Base-by-base conservation (phyloP, 495 filamentous ascomycete species). In the Penicillium coffeae region DNA sequence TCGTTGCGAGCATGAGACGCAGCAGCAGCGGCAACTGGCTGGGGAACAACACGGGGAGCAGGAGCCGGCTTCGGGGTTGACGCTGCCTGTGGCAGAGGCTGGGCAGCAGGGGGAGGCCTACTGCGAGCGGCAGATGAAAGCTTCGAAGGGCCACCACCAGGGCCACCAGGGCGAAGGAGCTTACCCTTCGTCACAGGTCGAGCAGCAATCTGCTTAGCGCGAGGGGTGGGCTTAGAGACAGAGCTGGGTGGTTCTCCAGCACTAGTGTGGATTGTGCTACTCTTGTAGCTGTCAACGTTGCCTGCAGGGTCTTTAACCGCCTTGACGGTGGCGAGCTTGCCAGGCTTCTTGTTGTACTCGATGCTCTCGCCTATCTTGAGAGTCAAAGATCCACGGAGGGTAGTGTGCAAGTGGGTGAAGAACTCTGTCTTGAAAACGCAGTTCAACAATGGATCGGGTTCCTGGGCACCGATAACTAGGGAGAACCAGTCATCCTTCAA, bases 271-370 rank as follows among this genome's bases (percentile, higher is more conserved):
- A 99, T 84, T 8, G 85, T 84, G 47, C 87, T 84, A 54, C 88
- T 94, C 78, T 99, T 99, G 75, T 99, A 99, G 55, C 82, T 75
- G 61, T 97, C 94, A 34, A 84, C 80, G 41, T 80, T 65, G 20
- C 74, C 68, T n/a, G 82, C 74, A 4, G 88, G 81, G 60, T 99
- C 94, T 67, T 95, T 96, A 50, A 95, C 59, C 2, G 84, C 87
- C 75, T 97, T 97, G 54, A 99, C 84, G 2, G 78, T 57, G 36
- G 89, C 83, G 58, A 87, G 77, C 74, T 99, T 99, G 27, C 90
- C 89, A 3, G 94, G 94, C 72, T 99, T 99, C 80, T 97, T 99
- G 59, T 91, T 90, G 66, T 93, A 99, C 62, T 96, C 89, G 61
- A 99, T 91, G 1, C 75, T 57, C 13, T 91, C 83, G 13, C 72